Evolutionary conservation across 495 filamentous ascomycete species (phyloP).

Genomic region (Aspergillus coremiiformis): DNA sequence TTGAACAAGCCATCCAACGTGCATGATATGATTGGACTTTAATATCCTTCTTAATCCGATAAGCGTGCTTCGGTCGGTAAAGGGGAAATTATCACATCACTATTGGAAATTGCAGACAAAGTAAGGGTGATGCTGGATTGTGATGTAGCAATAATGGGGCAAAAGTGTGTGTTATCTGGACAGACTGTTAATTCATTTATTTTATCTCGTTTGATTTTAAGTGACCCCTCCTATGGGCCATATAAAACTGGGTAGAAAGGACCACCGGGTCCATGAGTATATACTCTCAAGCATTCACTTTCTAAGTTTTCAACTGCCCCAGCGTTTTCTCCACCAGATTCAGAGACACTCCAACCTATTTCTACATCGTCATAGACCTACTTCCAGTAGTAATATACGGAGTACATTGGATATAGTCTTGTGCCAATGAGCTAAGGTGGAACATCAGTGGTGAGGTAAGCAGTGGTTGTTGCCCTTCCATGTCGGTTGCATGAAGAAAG

Average conservation of each 20-base stretch:
- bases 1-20: constrained; percentile 7
- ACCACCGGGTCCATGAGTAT: neutral
- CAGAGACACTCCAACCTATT: constrained; percentile 1
- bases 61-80: constrained; percentile 22
- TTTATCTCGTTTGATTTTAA: neutral
- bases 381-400: neutral
- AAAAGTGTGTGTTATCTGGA: neutral
- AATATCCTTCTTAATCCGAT: constrained; percentile 6
- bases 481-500: neutral
- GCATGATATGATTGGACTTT: constrained; percentile 6
- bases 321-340: constrained; percentile 6
- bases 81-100: constrained; percentile 3
- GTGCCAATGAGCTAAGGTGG: neutral
- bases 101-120: neutral
- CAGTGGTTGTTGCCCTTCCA: neutral
- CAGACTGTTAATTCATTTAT: neutral
- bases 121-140: neutral
- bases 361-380: neutral
- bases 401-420: neutral
- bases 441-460: constrained; percentile 16
- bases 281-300: neutral
- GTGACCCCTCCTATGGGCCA: neutral
- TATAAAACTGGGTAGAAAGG: neutral
- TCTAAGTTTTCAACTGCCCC: too few relatives aligned
- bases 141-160: neutral